phyloP scores from a whole-genome alignment of 139 green algal genomes.

The Chlamydomonas applanata region DNA sequence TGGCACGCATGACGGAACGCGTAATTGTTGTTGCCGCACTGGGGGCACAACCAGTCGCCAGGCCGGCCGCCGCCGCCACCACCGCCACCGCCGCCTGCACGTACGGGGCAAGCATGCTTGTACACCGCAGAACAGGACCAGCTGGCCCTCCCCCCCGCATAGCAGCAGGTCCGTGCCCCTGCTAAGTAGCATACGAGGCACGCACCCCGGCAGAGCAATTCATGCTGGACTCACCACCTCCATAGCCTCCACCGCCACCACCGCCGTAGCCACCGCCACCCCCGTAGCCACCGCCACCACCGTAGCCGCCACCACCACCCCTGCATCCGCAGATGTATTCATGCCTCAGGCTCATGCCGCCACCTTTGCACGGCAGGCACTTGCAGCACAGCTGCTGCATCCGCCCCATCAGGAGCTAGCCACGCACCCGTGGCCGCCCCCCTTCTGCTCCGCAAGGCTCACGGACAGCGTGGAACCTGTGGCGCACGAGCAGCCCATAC shows the following conservation, averaged over 20 bases:
- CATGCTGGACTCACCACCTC: constrained; percentile 4
- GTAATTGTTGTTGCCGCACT: constrained; percentile 75
- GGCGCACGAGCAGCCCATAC: too few species aligned
- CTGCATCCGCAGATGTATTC: neutral
- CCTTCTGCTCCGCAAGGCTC: constrained; percentile 54
- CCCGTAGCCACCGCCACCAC: constrained; percentile 16
- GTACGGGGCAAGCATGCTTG: constrained; percentile 4
- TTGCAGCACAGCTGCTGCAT: too few species aligned
- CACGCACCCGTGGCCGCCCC: constrained; percentile 23
- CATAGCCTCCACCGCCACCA: constrained; percentile 13
- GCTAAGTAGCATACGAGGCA: too few species aligned
- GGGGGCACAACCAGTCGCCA: constrained; percentile 69
- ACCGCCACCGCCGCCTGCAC: constrained; percentile 32
- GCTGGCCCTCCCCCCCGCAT: too few species aligned
- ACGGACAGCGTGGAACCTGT: constrained; percentile 54
- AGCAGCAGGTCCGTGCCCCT: too few species aligned
- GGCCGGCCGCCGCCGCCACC: constrained; percentile 35
- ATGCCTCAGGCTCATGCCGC: neutral
- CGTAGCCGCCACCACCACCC: constrained; percentile 3
- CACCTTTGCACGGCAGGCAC: neutral
- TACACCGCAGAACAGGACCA: too few species aligned
- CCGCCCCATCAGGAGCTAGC: neutral
- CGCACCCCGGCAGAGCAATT: too few species aligned
- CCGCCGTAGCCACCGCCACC: constrained; percentile 24
- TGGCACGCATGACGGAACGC: constrained; percentile 62